Conservation (phyloP, 441 rosid species). For the Metrosideros polymorpha region DNA sequence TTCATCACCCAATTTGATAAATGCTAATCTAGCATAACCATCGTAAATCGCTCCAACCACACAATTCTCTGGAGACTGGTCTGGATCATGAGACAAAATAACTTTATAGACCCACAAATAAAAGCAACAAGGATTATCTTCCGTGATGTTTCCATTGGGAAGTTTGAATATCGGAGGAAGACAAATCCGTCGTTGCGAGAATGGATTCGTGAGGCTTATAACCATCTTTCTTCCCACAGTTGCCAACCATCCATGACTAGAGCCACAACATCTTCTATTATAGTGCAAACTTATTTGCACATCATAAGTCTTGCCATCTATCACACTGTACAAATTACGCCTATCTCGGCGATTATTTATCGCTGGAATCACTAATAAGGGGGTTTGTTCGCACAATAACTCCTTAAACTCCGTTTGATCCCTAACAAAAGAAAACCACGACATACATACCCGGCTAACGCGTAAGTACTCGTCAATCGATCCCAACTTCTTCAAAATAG, state of each 20-base stretch:
- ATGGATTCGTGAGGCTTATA: not conserved
- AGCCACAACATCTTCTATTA: not conserved
- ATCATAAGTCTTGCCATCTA: not conserved
- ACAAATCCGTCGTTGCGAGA: not conserved
- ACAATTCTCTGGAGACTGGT: not conserved
- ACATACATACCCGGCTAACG: not conserved
- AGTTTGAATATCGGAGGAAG: not conserved
- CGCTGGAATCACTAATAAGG: not conserved
- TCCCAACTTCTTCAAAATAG: not conserved
- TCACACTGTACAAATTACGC: not conserved
- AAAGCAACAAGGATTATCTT: not conserved
- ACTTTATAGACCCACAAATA: not conserved
- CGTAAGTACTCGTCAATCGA: not conserved
- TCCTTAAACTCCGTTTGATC: not conserved
- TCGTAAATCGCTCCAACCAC: not conserved
- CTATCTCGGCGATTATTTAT: not conserved
- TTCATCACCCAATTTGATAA: not conserved
- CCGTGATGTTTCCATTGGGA: not conserved
- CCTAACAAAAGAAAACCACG: not conserved
- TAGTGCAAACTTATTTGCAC: not conserved
- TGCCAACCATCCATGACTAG: not conserved
- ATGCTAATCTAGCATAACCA: not conserved
- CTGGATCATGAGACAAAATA: not conserved
- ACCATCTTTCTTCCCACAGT: not conserved
- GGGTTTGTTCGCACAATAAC: not conserved